Conservation (phyloP, 148 eudicot genomes). For the Persicaria tinctoria region DNA sequence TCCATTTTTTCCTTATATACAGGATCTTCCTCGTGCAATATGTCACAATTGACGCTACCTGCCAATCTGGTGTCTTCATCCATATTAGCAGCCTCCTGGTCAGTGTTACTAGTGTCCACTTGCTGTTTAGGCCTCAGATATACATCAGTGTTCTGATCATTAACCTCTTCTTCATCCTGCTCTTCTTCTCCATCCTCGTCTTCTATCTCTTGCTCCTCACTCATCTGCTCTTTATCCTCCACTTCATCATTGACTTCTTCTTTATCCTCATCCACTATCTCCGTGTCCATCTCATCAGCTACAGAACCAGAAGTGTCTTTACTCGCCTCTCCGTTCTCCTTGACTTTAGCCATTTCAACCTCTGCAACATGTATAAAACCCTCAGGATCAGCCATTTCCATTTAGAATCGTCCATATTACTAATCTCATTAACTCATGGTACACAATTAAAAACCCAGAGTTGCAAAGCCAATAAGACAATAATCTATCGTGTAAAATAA, state of each 20-base stretch:
- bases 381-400: background rate
- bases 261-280: slow-evolving; percentile 7
- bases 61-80: background rate
- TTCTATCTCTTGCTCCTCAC: slow-evolving; percentile 3
- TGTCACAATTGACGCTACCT: background rate
- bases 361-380: background rate
- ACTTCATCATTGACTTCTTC: slow-evolving; percentile 6
- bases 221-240: slow-evolving; percentile 2
- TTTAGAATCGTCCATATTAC: background rate
- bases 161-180: background rate
- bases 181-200: background rate
- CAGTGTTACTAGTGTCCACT: background rate
- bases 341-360: slow-evolving; percentile 5
- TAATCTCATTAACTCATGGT: background rate
- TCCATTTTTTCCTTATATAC: background rate
- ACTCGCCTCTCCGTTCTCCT: background rate
- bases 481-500: background rate
- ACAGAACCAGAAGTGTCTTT: background rate
- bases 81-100: background rate
- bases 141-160: background rate
- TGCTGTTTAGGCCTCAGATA: background rate
- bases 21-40: background rate
- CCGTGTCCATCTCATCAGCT: slow-evolving; percentile 1
- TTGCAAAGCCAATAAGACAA: background rate
- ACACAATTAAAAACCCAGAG: background rate